A percentile compares a stretch with the other conserved stretches of the same genome.
phyloP scores from a whole-genome alignment of 352 stramenopile genomes.

The Albugo laibachii region DNA sequence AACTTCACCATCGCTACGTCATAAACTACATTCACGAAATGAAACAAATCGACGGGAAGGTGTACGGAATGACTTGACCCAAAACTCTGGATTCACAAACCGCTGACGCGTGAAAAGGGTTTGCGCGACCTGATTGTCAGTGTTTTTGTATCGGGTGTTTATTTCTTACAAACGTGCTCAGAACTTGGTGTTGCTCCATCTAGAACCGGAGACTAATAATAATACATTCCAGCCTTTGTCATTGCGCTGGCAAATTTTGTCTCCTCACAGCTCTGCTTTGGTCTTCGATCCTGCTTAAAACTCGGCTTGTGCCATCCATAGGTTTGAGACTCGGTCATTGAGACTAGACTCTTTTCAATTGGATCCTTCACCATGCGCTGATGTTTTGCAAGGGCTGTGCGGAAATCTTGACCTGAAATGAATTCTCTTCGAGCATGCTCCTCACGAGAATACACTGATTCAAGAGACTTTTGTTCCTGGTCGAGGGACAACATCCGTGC shows the following conservation, averaged over 20 bases:
- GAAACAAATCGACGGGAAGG: too few relatives aligned
- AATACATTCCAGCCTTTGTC: constrained; percentile 55
- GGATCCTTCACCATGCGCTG: constrained; percentile 27
- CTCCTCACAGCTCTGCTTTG: constrained; percentile 48
- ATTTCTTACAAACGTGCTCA: too few relatives aligned
- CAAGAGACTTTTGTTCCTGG: constrained; percentile 9
- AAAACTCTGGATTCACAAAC: too few relatives aligned
- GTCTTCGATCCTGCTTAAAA: constrained; percentile 18
- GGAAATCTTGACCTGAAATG: constrained; percentile 33
- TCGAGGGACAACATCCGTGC: constrained; percentile 15
- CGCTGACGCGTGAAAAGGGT: too few relatives aligned
- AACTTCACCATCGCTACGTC: too few relatives aligned
- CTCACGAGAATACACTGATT: constrained; percentile 22
- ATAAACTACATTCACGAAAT: too few relatives aligned
- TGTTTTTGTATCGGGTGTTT: too few relatives aligned
- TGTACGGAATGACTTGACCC: too few relatives aligned
- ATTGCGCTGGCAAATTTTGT: constrained; percentile 45
- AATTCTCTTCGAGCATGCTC: constrained; percentile 20
- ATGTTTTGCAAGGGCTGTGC: constrained; percentile 28
- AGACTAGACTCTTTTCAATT: constrained; percentile 18
- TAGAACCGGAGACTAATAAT: constrained; percentile 17
- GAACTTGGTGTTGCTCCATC: too few relatives aligned
- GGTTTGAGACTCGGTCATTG: constrained; percentile 29
- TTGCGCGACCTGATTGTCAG: too few relatives aligned
- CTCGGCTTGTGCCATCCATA: constrained; percentile 31